Conservation (phyloP, 768 basidiomycete species). For the Boletus tylopilopsis region DNA sequence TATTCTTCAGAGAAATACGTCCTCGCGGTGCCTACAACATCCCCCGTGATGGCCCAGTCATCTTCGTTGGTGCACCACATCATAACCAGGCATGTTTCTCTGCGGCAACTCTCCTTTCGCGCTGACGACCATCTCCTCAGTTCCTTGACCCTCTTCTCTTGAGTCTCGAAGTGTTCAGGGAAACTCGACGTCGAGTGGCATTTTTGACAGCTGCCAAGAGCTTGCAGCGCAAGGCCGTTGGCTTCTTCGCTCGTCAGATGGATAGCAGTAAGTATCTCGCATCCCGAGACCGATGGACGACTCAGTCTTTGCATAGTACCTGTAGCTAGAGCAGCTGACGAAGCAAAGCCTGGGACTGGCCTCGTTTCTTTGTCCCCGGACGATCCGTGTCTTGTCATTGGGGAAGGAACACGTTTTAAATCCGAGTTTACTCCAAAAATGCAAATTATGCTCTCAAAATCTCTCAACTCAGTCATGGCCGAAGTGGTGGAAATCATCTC, state of each 20-base stretch:
- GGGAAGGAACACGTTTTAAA: slow-evolving; percentile 76
- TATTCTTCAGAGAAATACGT: slow-evolving; percentile 96
- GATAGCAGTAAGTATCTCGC: slow-evolving; percentile 65
- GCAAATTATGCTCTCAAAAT: slow-evolving; percentile 86
- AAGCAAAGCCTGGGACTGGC: slow-evolving; percentile 73
- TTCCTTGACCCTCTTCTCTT: slow-evolving; percentile 90
- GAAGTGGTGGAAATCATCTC: slow-evolving; percentile 88
- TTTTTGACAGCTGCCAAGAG: slow-evolving; percentile 90
- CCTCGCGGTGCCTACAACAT: slow-evolving; percentile 95
- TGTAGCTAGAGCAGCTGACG: slow-evolving; percentile 87
- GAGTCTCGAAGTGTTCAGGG: slow-evolving; percentile 79
- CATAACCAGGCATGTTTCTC: slow-evolving; percentile 69
- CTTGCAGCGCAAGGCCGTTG: slow-evolving; percentile 75
- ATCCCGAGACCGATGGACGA: not conserved
- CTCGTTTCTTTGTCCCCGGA: slow-evolving; percentile 63
- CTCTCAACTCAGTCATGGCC: slow-evolving; percentile 68
- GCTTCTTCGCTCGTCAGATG: slow-evolving; percentile 79
- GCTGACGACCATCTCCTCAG: slow-evolving; percentile 39
- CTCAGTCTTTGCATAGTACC: slow-evolving; percentile 58
- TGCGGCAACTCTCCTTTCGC: not conserved
- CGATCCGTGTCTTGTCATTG: slow-evolving; percentile 80
- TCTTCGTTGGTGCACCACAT: slow-evolving; percentile 92
- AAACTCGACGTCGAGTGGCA: slow-evolving; percentile 76
- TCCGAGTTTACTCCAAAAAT: slow-evolving; percentile 70
- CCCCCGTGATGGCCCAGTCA: slow-evolving; percentile 83